Base-by-base conservation (phyloP, 148 eudicot genomes). In the Salicornia ramosissima region DNA sequence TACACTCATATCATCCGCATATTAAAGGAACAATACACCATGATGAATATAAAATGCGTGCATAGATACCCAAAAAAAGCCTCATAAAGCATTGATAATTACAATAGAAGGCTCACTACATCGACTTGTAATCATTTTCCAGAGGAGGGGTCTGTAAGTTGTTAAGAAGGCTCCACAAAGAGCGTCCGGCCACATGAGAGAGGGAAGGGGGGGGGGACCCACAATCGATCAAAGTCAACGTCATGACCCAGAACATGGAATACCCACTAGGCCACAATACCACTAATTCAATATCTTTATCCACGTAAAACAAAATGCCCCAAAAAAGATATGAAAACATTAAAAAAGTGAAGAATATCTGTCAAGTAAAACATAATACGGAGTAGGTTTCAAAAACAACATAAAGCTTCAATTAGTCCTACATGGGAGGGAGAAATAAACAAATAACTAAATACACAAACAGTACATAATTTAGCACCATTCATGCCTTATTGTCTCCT, bases 401-500 rank as follows among this genome's bases (percentile, higher is more conserved):
- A 36, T 64, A 63, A 52, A 52, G 22, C 52, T 39, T 40, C 52
- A 40, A 26, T 5, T 12, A 22, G 52, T 42, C 65, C 66, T 53
- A 36, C 13, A 55, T 9, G 62, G 36, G 36, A 45, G 22, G 43
- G 40, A 34, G 21, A 25, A 10, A 66, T 57, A 55, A 64, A 63
- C 30, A 52, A 52, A 40, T 54, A 39, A 15, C 4, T 34, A 62
- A 50, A 49, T 1, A 21, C 28, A 36, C 16, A 21, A 36, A 42
- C 21, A 40, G 30, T 40, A 63, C 67, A 63, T 5, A 8, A 13
- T 25, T 0, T 19, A 63, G 46, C 46, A 68, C 15, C 33, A 68
- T 54, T 6, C 46, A 54, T 28, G 31, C 50, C 71, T 22, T 53
- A 58, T n/a, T 52, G 59, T 36, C 67, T 46, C 71, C 64, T 39